Percentiles rank a stretch among this genome's conserved stretches.
These are phyloP conservation scores for Schizonepeta tenuifolia DNA, from an alignment of 257 asterid species.

Conservation along the genomic window DNA sequence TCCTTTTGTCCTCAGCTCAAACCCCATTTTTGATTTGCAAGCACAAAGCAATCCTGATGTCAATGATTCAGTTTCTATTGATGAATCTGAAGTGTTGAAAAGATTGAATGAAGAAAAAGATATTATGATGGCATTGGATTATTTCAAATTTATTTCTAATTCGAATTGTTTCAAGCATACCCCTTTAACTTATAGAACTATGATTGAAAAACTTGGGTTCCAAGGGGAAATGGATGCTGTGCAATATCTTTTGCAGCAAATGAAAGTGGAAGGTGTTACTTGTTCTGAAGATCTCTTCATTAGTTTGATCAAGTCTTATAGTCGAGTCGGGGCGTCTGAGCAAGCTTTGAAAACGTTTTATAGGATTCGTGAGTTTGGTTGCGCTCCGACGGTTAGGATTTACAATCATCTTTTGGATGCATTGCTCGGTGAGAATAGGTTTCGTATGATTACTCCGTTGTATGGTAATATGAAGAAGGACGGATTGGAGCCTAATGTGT, in stretches of 20 bases:
- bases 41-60: constrained; percentile 27
- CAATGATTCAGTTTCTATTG: constrained; percentile 38
- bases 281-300: constrained; percentile 73
- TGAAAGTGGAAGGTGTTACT: constrained; percentile 69
- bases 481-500: constrained; percentile 84
- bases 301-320: constrained; percentile 63
- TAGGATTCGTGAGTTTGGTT: constrained; percentile 77
- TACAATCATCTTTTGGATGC: constrained; percentile 85
- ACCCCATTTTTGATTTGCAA: constrained; percentile 37
- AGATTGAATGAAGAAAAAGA: constrained; percentile 58
- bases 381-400: constrained; percentile 76
- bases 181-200: constrained; percentile 58
- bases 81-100: constrained; percentile 66
- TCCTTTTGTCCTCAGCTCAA: constrained; percentile 65
- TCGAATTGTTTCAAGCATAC: constrained; percentile 76
- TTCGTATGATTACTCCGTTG: constrained; percentile 71
- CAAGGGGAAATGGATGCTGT: constrained; percentile 66
- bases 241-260: constrained; percentile 84
- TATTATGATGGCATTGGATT: constrained; percentile 55
- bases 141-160: constrained; percentile 64
- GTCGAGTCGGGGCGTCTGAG: constrained; percentile 55
- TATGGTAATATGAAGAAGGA: constrained; percentile 85
- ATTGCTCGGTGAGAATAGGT: constrained; percentile 76
- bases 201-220: constrained; percentile 74
- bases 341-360: constrained; percentile 78